These are phyloP conservation scores for Nasturtium officinale DNA, from an alignment of 345 rosid species.

Conservation along the genomic window DNA sequence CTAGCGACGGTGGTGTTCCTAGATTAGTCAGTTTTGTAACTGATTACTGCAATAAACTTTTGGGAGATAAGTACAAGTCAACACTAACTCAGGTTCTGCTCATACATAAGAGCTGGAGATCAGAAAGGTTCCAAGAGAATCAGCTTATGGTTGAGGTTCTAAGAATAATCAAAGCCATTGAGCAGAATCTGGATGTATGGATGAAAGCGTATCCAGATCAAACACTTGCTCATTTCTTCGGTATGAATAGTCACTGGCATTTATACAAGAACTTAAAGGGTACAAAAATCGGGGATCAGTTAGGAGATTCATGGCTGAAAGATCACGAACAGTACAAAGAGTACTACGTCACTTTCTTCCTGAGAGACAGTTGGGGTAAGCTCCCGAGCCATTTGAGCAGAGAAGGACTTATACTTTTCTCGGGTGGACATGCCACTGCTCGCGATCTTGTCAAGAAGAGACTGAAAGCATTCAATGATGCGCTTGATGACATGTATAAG, in stretches of 20 bases:
- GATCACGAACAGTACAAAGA: conserved; percentile 90
- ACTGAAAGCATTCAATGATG: conserved; percentile 82
- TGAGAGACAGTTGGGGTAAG: conserved; percentile 91
- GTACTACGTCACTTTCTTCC: conserved; percentile 59
- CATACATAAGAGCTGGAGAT: conserved; percentile 95
- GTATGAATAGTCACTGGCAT: conserved; percentile 95
- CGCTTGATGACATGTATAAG: conserved; percentile 81
- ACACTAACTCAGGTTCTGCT: conserved; percentile 75
- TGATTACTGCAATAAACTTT: conserved; percentile 82
- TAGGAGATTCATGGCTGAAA: conserved; percentile 81
- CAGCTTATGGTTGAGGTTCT: conserved; percentile 70
- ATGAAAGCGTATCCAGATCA: conserved; percentile 69
- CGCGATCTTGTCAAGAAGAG: conserved; percentile 99
- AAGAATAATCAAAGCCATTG: conserved; percentile 70
- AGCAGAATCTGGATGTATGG: conserved; percentile 79
- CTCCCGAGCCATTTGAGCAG: conserved; percentile 88
- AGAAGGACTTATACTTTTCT: conserved; percentile 93
- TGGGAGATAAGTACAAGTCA: conserved; percentile 83
- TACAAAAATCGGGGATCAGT: conserved; percentile 73
- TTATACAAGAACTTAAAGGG: conserved; percentile 83
- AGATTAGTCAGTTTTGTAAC: conserved; percentile 79
- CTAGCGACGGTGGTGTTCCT: conserved; percentile 80
- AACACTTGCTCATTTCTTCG: conserved; percentile 65
- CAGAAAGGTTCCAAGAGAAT: conserved; percentile 83
- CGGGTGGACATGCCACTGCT: conserved; percentile 98